These are phyloP conservation scores for Plantago major DNA, from an alignment of 257 asterid species.

Conservation along the genomic window DNA sequence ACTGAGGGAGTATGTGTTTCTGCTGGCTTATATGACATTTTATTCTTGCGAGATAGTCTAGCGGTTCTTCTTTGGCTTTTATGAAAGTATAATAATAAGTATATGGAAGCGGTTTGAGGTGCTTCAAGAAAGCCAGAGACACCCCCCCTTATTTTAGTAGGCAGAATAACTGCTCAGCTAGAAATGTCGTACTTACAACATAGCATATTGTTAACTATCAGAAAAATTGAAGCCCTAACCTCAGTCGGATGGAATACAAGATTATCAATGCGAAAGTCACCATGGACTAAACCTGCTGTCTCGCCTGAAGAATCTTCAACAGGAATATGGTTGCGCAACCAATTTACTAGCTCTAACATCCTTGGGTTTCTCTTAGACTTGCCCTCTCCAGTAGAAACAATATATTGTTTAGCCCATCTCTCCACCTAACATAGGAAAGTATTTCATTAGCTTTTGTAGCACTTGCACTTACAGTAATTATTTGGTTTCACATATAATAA, in stretches of 20 bases:
- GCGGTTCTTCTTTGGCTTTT: no score
- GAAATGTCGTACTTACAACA: no score
- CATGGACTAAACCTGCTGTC: slow-evolving; percentile 88
- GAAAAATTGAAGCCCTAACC: slow-evolving; percentile 36
- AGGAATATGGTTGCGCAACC: slow-evolving; percentile 82
- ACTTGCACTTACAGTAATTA: background rate
- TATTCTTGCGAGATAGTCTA: no score
- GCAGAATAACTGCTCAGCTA: no score
- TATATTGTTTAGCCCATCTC: slow-evolving; percentile 93
- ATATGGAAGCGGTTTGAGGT: background rate
- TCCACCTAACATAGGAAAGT: slow-evolving; percentile 55
- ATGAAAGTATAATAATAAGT: background rate
- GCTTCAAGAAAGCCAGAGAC: no score
- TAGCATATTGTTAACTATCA: background rate
- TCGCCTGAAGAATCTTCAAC: slow-evolving; percentile 85
- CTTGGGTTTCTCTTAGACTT: slow-evolving; percentile 78
- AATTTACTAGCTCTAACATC: slow-evolving; percentile 77
- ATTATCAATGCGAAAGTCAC: slow-evolving; percentile 95
- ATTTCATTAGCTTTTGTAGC: slow-evolving; percentile 16
- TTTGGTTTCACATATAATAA: background rate
- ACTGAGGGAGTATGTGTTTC: no score
- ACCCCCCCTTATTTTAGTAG: no score
- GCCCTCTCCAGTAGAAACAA: slow-evolving; percentile 80
- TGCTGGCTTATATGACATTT: no score
- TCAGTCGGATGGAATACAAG: slow-evolving; percentile 93